Percentiles rank a stretch among this genome's conserved stretches.
Evolutionary conservation across 768 basidiomycete genomes (phyloP).

Genomic region (Boletus reticulatus): DNA sequence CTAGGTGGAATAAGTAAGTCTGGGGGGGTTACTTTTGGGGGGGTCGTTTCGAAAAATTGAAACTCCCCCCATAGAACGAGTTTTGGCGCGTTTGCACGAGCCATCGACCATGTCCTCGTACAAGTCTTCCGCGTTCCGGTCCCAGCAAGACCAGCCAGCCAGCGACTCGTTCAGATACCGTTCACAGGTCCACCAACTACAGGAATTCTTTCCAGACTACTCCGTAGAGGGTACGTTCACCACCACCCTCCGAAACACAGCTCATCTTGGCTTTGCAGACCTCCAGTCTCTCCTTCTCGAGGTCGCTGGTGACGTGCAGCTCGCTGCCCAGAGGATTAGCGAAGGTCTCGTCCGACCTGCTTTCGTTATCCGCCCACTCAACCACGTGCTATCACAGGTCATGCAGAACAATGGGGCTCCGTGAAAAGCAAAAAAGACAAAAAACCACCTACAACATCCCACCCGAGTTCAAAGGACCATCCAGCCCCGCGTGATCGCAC

Average conservation of each 20-base stretch:
- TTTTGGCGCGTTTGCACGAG: background rate
- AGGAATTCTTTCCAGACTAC: constrained; percentile 71
- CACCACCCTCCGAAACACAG: background rate
- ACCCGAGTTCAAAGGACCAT: constrained; percentile 48
- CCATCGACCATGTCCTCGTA: constrained; percentile 23
- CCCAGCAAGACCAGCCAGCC: constrained; percentile 11
- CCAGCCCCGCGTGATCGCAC: constrained; percentile 31
- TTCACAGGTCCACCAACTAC: constrained; percentile 55
- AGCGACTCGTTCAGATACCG: constrained; percentile 43
- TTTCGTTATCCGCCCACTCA: constrained; percentile 4
- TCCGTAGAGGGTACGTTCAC: constrained; percentile 58
- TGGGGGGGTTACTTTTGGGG: constrained; percentile 14
- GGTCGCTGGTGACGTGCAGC: constrained; percentile 62
- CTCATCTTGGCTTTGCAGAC: constrained; percentile 35
- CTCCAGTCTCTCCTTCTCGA: constrained; percentile 68
- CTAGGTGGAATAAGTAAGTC: constrained; percentile 7
- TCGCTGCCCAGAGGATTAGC: constrained; percentile 70
- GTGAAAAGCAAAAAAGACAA: constrained; percentile 89
- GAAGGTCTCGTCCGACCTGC: constrained; percentile 49
- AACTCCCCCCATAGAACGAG: constrained; percentile 9
- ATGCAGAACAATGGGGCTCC: constrained; percentile 77
- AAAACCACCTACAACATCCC: constrained; percentile 46
- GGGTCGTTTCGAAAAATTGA: constrained; percentile 24
- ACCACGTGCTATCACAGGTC: constrained; percentile 43
- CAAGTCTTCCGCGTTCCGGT: constrained; percentile 30